Evolutionary conservation across 257 asterid species (phyloP), one percentile per base, ranked within the genome.

Genomic region (Thymus mandschuricus): DNA sequence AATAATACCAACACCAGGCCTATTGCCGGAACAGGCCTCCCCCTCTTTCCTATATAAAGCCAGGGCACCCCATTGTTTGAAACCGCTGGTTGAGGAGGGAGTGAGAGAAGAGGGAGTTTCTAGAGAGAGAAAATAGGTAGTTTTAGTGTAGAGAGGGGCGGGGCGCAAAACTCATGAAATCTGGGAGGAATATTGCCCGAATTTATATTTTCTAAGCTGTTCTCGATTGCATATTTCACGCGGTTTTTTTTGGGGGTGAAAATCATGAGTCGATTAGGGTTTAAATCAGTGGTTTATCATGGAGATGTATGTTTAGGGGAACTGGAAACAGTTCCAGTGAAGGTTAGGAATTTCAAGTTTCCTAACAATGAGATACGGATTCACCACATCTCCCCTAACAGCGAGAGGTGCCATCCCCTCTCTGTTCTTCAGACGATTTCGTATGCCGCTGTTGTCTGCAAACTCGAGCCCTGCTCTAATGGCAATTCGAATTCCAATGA

Each of bases 321-420:
- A 31, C 68, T 95, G 78, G 94, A 92, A 15, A 69, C 81, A 66
- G 77, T 95, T 60, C 85, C 88, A 30, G 79, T 84, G 71, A 85
- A 81, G 83, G 97, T 79, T 65, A 80, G 79, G 70, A 82, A 71
- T 75, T 92, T 90, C 54, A 87, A 73, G 74, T 92, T 95, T 60
- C 98, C 97, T 1, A 88, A 83, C 68, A 92, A 92, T 77, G 98
- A 91, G 92, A 95, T 95, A 67, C 87, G 97, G 60, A 89, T 95
- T 75, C 92, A 84, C 72, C 87, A 80, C 66, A 84, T 89, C 67
- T 78, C 96, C 0, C 77, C 74, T 1, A 77, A 33, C 33, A 95
- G 99, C 76, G 97, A 91, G 77, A 84, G 99, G 57, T 86, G 96
- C 50, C 91, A 84, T 68, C 99, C 99, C 3, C 86, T 92, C 12